A percentile compares a stretch with the other conserved stretches of the same genome.
Conservation (phyloP, 1,284 basidiomycete species). For the Cryptococcus hybrid region DNA sequence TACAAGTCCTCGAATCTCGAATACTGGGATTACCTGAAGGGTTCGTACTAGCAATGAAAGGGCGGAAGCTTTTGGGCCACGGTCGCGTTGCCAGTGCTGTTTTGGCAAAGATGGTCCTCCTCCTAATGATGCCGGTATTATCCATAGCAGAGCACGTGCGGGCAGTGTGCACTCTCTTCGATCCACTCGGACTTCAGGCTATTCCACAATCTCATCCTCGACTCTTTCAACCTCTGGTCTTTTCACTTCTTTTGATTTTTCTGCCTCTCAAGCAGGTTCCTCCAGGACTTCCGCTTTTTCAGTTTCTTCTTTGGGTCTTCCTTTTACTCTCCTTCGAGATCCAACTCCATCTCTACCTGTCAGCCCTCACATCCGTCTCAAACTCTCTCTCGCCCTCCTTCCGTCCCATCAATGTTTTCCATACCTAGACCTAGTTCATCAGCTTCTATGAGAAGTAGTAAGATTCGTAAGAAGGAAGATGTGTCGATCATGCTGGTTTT, state of each 20-base stretch:
- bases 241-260: conserved; percentile 21
- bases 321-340: conserved; percentile 14
- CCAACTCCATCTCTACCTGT: conserved; percentile 12
- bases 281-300: conserved; percentile 30
- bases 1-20: conserved; percentile 61
- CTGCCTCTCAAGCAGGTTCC: conserved; percentile 13
- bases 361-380: not conserved
- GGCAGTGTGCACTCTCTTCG: not conserved
- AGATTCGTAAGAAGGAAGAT: conserved; percentile 25
- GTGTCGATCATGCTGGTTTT: conserved; percentile 60
- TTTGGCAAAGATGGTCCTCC: conserved; percentile 1
- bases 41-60: conserved; percentile 62
- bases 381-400: conserved; percentile 17
- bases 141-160: too few species aligned
- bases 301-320: conserved; percentile 17
- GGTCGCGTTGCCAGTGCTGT: conserved; percentile 54
- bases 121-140: not conserved
- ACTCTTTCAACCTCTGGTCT: conserved; percentile 13
- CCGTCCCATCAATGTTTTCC: conserved; percentile 7
- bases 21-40: conserved; percentile 62
- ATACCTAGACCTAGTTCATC: conserved; percentile 13
- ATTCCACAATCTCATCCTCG: conserved; percentile 1
- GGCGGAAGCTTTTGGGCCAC: conserved; percentile 68
- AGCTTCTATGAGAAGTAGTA: conserved; percentile 5
- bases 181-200: not conserved